Conservation (phyloP, 2,329 filamentous ascomycete species). For the Xylariaceae sp. region DNA sequence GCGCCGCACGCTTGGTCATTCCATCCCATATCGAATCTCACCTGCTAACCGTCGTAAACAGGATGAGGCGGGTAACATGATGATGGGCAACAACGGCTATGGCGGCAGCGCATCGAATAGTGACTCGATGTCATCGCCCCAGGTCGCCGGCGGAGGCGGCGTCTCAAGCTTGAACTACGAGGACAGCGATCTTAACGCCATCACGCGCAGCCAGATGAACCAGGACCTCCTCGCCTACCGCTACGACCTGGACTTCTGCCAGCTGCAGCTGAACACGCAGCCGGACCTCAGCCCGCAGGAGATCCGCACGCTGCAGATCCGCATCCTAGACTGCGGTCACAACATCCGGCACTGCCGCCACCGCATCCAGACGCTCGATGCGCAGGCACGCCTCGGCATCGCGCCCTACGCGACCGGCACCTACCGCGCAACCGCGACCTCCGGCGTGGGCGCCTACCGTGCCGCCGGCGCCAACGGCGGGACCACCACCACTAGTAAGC, state of each 20-base stretch:
- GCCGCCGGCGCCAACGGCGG: slow-evolving; percentile 4
- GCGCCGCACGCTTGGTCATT: background rate
- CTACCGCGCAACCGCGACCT: background rate
- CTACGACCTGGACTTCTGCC: slow-evolving; percentile 40
- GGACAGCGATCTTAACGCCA: slow-evolving; percentile 28
- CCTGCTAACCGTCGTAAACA: slow-evolving; percentile 4
- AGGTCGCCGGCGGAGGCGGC: background rate
- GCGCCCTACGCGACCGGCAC: slow-evolving; percentile 5
- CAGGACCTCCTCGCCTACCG: slow-evolving; percentile 41
- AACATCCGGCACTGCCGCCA: slow-evolving; percentile 41
- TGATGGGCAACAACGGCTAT: slow-evolving; percentile 9
- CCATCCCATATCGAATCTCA: background rate
- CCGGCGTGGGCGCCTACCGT: slow-evolving; percentile 9
- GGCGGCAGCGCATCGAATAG: background rate
- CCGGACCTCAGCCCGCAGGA: slow-evolving; percentile 38
- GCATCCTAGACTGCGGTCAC: slow-evolving; percentile 40
- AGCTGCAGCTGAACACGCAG: slow-evolving; percentile 30
- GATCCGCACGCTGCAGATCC: slow-evolving; percentile 38
- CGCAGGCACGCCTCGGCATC: slow-evolving; percentile 24
- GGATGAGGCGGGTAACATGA: slow-evolving; percentile 6
- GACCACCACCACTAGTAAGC: slow-evolving; percentile 1
- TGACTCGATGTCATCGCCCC: background rate
- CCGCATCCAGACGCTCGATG: slow-evolving; percentile 37
- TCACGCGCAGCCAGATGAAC: slow-evolving; percentile 35
- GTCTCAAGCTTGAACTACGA: slow-evolving; percentile 25